Evolutionary conservation across 2,329 filamentous ascomycete genomes (phyloP).

Genomic region (Neoascochyta sp.): DNA sequence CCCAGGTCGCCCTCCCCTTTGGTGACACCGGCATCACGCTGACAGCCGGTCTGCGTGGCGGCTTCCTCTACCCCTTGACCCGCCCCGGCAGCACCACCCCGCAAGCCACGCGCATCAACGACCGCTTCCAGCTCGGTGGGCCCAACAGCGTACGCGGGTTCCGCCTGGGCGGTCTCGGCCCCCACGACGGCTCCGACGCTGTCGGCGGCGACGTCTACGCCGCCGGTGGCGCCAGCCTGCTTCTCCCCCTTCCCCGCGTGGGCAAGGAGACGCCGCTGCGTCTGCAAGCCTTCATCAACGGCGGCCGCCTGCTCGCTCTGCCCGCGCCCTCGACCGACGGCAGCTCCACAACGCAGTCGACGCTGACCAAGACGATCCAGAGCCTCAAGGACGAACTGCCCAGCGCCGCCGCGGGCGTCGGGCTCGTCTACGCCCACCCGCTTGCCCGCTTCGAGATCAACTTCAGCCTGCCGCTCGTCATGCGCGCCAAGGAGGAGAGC

Average conservation of each 20-base stretch:
- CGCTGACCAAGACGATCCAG: conserved; percentile 28
- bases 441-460: conserved; percentile 94
- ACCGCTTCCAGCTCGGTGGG: conserved; percentile 91
- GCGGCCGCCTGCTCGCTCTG: conserved; percentile 77
- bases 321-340: conserved; percentile 44
- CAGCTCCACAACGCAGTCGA: conserved; percentile 42
- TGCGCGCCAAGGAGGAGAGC: conserved; percentile 77
- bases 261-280: conserved; percentile 81
- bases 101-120: conserved; percentile 75
- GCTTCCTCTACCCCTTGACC: conserved; percentile 77
- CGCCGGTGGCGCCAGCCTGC: conserved; percentile 79
- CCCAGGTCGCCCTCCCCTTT: conserved; percentile 71
- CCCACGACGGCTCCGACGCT: conserved; percentile 78
- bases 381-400: conserved; percentile 74
- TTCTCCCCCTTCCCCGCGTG: conserved; percentile 77
- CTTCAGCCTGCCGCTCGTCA: conserved; percentile 80
- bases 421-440: conserved; percentile 91
- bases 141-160: conserved; percentile 95
- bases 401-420: conserved; percentile 80
- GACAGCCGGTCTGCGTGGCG: conserved; percentile 75
- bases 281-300: conserved; percentile 87
- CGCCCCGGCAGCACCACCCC: conserved; percentile 55
- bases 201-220: conserved; percentile 90
- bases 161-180: conserved; percentile 81
- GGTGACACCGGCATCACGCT: conserved; percentile 75